Evolutionary conservation across 441 rosid genomes (phyloP), one percentile per base, ranked within the genome.

Genomic region (Pelargonium exstipulatum): DNA sequence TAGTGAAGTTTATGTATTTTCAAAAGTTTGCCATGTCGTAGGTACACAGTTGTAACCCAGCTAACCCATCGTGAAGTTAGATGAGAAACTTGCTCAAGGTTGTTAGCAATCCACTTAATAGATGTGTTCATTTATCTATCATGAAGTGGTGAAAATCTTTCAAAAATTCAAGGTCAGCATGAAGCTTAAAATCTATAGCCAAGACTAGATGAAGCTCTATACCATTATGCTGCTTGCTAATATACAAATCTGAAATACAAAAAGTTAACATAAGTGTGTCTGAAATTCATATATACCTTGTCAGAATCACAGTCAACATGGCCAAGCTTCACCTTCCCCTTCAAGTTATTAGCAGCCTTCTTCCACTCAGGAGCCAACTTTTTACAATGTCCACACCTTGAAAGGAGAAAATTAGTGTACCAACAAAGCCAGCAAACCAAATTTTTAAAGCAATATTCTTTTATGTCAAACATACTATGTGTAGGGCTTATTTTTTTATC

Each of bases 381-480:
- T 78, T 95, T 95, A 82, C 99, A 95, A 83, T 92, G 99, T 72
- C 99, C 99, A 74, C 99, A 95, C 98, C 99, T 95, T 76, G 43
- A 69, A 77, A 74, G 66, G 14, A 73, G 17, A 75, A 46, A 22
- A 14, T 58, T 7, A 53, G 8, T 53, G 16, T 2, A 16, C 5
- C 22, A 16, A 16, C 22, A 53, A 53, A 53, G 4, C 60, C 3
- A 14, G 5, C 60, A 14, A 14, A 51, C 20, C 58, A 51, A 4
- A 14, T 3, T 14, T 53, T 14, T 7, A 8, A 53, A 14, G 22
- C 9, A 0, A 14, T 14, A 53, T 53, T 14, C 20, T 14, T 7
- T 53, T 4, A 53, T 53, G 60, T 14, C 22, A 53, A 42, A 8
- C 3, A 14, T 51, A 14, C 58, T 42, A 6, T 42, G 10, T 42